Evolutionary conservation across 176 grass and related monocot genomes (phyloP), one percentile per base, ranked within the genome.

Genomic region (Oryza rufipogon): DNA sequence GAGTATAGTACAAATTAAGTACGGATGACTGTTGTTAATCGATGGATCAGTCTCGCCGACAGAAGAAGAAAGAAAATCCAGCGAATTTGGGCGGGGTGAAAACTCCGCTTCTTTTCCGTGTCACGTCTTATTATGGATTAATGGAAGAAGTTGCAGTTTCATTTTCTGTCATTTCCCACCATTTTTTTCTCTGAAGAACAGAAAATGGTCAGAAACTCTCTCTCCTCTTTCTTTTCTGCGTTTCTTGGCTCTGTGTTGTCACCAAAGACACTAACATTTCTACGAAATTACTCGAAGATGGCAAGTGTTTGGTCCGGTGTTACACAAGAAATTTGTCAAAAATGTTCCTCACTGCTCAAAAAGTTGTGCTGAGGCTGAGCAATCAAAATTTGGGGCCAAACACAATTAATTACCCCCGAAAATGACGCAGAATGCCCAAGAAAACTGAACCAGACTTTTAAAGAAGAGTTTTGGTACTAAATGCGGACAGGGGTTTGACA

Each of bases 61-160:
- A 16, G 76, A 68, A 38, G 6, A 38, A 39, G 38, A 68, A 63
- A 20, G 2, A 32, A 32, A 32, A 32, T 1, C 26, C 20, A 61
- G 74, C 67, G 54, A 67, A 73, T 44, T 71, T 20, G 66, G 19
- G 68, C 3, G 19, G 3, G 54, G 16, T 33, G 86, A 65, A 83
- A 78, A 54, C 2, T 34, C 26, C 19, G 0, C 22, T 48, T 33
- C 4, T 19, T 52, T 52, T 17, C 2, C 20, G 28, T 16, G 12
- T 9, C n/a, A 28, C 44, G 41, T 4, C 56, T 36, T 36, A 34
- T 4, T 23, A 2, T 0, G 39, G 19, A 60, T 16, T 63, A 9
- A 63, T 63, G 46, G 61, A 42, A 48, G 26, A 47, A 13, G 71
- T 12, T 20, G 79, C 44, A 15, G 30, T 64, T 60, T 82, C 86